Evolutionary conservation across 306 rosid genomes (phyloP), one percentile per base, ranked within the genome.

Genomic region (Trifolium subterraneum): DNA sequence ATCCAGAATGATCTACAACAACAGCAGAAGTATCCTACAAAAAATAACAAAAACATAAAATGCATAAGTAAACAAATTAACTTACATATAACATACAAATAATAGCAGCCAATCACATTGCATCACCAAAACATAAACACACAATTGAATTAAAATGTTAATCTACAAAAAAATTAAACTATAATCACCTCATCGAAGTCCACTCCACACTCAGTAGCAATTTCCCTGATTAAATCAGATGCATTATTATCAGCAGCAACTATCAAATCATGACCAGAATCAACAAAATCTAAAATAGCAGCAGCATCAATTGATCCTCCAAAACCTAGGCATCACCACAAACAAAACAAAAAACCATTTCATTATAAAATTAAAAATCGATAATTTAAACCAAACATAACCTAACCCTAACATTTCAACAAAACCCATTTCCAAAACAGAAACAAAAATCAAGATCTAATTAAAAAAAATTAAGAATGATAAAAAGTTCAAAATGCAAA

Each of bases 231-330:
- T 48, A 94, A 84, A 77, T 94, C 97, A 77, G 99, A 94, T 13
- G 96, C 95, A 77, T 86, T 88, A 60, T 39, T 84, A 69, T 92
- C 97, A 31, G 92, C 91, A 2, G 87, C 90, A 54, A 94, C 67
- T n/a, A 92, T 85, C 80, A 94, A 88, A 87, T 94, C 99, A 67
- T 87, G 99, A 20, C 99, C 99, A 18, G 97, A 87, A 80, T 94
- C 99, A 63, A 94, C 97, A 67, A 94, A 94, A 82, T 92, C 95
- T 81, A 94, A 78, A 74, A 94, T 83, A 16, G 90, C 87, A 73
- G 95, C 93, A 27, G 83, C 79, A 33, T 94, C 96, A 64, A 94
- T 59, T 56, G 99, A 88, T 67, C 97, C 99, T 73, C 97, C 99
- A 72, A 94, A 87, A 61, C 99, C 99, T 94, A 75, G n/a, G 9